Evolutionary conservation across 768 basidiomycete genomes (phyloP).

Genomic region (Russula dissimulans): DNA sequence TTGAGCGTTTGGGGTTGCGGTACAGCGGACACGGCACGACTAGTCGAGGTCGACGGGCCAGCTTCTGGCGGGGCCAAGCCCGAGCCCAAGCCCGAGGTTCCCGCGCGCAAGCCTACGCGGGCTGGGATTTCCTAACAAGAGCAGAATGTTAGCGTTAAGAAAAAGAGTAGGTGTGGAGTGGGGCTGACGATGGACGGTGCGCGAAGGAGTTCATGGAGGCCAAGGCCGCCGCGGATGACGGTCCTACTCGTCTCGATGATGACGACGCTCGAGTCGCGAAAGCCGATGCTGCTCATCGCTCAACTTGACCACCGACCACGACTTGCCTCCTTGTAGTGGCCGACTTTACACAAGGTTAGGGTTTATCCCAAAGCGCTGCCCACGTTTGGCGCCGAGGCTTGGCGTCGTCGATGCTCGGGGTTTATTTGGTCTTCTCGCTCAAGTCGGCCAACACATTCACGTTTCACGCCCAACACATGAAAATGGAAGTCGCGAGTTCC

Average conservation of each 20-base stretch:
- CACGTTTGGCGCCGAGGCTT: neutral
- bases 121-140: conserved; percentile 60
- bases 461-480: too few species aligned
- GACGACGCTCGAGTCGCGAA: conserved; percentile 75
- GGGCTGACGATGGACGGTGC: conserved; percentile 61
- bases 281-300: conserved; percentile 40
- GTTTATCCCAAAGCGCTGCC: neutral
- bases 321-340: neutral
- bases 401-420: neutral
- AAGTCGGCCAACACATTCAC: neutral
- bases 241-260: conserved; percentile 74
- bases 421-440: neutral
- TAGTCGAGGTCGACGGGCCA: conserved; percentile 35
- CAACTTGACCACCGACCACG: neutral
- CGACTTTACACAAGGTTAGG: conserved; percentile 2
- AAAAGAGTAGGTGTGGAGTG: neutral
- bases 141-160: neutral
- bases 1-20: conserved; percentile 37
- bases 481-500: neutral
- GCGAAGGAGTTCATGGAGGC: conserved; percentile 71
- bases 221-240: conserved; percentile 63
- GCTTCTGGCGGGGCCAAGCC: conserved; percentile 3
- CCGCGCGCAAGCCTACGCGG: conserved; percentile 61
- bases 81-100: neutral
- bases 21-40: conserved; percentile 39